Evolutionary conservation across 768 basidiomycete species (phyloP).

Genomic region (Hericium rajendrae): DNA sequence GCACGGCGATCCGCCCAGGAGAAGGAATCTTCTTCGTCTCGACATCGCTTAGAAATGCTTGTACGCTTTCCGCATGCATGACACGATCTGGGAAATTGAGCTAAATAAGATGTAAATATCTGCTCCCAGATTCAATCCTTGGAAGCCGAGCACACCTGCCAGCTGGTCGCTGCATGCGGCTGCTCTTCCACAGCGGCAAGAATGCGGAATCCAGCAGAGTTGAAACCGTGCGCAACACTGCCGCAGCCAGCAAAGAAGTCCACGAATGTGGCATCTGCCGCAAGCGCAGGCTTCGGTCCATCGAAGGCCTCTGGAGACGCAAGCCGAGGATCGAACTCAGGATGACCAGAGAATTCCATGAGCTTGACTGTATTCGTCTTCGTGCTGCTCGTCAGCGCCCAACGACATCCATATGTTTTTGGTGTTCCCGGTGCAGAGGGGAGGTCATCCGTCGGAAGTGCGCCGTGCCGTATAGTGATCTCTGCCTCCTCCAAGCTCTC

Average conservation of each 20-base stretch:
- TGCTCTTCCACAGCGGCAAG: not conserved
- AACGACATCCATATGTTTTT: no score
- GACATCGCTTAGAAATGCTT: not conserved
- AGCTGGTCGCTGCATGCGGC: not conserved
- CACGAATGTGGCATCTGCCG: not conserved
- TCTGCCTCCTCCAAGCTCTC: not conserved
- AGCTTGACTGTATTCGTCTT: no score
- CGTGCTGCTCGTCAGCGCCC: no score
- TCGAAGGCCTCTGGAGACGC: no score
- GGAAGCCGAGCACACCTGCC: not conserved
- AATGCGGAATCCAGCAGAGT: not conserved
- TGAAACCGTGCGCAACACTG: not conserved
- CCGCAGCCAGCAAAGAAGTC: not conserved
- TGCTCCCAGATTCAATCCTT: not conserved
- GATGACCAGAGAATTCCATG: no score
- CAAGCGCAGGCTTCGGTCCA: no score
- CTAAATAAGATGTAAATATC: not conserved
- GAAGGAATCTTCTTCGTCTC: not conserved
- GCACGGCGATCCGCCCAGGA: not conserved
- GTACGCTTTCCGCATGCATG: not conserved
- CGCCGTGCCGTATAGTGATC: not conserved
- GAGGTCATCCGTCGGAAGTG: not conserved
- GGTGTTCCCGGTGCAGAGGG: no score
- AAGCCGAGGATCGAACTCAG: no score
- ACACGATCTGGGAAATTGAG: not conserved